phyloP scores from a whole-genome alignment of 768 basidiomycete species.

The Xerocomellus amylosporus region DNA sequence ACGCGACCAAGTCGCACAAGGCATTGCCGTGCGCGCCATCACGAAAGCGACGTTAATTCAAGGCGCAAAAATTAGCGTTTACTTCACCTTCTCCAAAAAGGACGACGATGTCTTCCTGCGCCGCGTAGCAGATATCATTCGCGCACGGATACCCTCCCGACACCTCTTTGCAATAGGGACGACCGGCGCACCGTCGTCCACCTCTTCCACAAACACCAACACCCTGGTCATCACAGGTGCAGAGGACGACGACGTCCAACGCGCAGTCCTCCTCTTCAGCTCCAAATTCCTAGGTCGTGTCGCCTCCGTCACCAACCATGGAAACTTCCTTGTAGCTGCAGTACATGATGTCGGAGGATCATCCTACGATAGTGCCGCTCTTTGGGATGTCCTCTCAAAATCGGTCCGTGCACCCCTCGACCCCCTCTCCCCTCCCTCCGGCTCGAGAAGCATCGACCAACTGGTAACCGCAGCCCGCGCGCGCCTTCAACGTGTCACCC shows the following conservation, averaged over 20 bases:
- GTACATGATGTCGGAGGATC: constrained; percentile 54
- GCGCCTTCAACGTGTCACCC: constrained; percentile 60
- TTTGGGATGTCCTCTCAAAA: constrained; percentile 71
- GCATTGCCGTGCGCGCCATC: constrained; percentile 54
- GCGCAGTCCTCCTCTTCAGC: constrained; percentile 60
- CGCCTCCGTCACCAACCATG: constrained; percentile 35
- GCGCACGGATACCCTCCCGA: constrained; percentile 39
- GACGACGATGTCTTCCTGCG: constrained; percentile 58
- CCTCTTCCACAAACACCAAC: constrained; percentile 32
- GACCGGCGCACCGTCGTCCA: constrained; percentile 36
- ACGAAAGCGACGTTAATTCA: constrained; percentile 49
- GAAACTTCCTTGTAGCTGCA: constrained; percentile 39
- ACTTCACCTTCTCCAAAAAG: constrained; percentile 54
- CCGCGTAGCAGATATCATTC: constrained; percentile 49
- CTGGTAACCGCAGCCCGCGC: constrained; percentile 59
- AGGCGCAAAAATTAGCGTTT: constrained; percentile 57
- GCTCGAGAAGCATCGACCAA: constrained; percentile 56
- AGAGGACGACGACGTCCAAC: constrained; percentile 54
- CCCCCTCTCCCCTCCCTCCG: constrained; percentile 60
- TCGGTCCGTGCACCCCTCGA: constrained; percentile 57
- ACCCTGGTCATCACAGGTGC: constrained; percentile 60
- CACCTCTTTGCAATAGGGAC: constrained; percentile 58
- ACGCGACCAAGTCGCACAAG: constrained; percentile 55
- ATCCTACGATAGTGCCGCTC: constrained; percentile 60
- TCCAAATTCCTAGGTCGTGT: constrained; percentile 72